Evolutionary conservation across 179 eudicot species (phyloP).

Genomic region (Drosera spatulata): DNA sequence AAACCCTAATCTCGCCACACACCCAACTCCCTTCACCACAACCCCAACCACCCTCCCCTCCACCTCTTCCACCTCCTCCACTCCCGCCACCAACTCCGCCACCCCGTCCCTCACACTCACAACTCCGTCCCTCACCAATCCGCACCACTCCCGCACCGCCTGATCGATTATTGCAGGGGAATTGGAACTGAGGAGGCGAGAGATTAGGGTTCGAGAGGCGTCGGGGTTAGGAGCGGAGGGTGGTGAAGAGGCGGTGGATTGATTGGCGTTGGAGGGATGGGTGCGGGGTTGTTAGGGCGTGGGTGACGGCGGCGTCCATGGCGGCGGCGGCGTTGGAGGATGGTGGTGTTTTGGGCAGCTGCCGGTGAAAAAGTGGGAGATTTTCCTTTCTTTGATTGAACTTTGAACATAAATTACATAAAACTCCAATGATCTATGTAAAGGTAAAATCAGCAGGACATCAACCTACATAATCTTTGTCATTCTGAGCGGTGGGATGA

Average conservation of each 20-base stretch:
- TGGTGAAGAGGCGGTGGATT: conserved; percentile 65
- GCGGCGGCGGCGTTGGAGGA: too few species aligned
- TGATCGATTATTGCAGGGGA: conserved; percentile 84
- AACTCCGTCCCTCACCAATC: conserved; percentile 43
- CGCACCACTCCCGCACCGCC: conserved; percentile 70
- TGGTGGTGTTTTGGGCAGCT: too few species aligned
- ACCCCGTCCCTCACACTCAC: conserved; percentile 36
- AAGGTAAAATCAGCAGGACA: too few species aligned
- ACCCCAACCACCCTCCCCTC: conserved; percentile 37
- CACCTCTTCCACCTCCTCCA: conserved; percentile 73
- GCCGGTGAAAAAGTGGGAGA: too few species aligned
- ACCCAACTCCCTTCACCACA: conserved; percentile 63
- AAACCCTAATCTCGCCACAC: conserved; percentile 59
- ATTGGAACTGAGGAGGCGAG: conserved; percentile 50
- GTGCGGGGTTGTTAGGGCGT: conserved; percentile 20
- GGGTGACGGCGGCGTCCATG: too few species aligned
- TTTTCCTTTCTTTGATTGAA: too few species aligned
- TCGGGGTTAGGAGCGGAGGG: conserved; percentile 46
- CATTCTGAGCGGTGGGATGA: too few species aligned
- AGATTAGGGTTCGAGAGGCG: conserved; percentile 37
- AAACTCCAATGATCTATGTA: too few species aligned
- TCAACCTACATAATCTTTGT: too few species aligned
- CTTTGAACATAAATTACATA: too few species aligned
- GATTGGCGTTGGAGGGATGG: conserved; percentile 81
- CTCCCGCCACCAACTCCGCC: conserved; percentile 62